These are phyloP conservation scores for Castanea crenata DNA, from an alignment of 306 rosid species.

Conservation along the genomic window DNA sequence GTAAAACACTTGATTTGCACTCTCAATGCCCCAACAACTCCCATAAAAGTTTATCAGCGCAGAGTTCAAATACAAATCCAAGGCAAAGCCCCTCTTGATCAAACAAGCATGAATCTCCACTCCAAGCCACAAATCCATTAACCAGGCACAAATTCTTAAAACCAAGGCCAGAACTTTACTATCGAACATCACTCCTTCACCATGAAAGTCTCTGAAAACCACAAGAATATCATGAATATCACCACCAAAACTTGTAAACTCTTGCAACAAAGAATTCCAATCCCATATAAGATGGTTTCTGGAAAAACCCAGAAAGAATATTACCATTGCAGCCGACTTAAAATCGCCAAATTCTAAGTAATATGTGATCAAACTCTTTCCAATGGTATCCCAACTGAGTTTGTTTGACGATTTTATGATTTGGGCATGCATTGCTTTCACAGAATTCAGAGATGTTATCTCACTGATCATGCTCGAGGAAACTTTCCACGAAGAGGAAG, in stretches of 20 bases:
- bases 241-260: slow-evolving; percentile 51
- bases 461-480: slow-evolving; percentile 25
- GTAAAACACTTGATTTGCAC: slow-evolving; percentile 46
- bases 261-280: slow-evolving; percentile 50
- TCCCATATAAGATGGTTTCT: slow-evolving; percentile 45
- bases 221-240: slow-evolving; percentile 38
- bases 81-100: slow-evolving; percentile 53
- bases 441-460: slow-evolving; percentile 44
- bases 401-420: slow-evolving; percentile 42
- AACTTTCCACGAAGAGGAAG: slow-evolving; percentile 24
- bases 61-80: slow-evolving; percentile 53
- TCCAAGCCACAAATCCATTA: slow-evolving; percentile 46
- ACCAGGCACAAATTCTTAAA: slow-evolving; percentile 47
- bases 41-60: slow-evolving; percentile 57
- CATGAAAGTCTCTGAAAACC: slow-evolving; percentile 41
- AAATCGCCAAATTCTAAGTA: slow-evolving; percentile 61
- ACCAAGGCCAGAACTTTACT: slow-evolving; percentile 43
- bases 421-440: slow-evolving; percentile 53
- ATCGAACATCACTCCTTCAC: slow-evolving; percentile 44
- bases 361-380: slow-evolving; percentile 34
- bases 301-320: slow-evolving; percentile 46
- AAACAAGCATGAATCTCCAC: slow-evolving; percentile 54
- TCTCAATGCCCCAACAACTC: slow-evolving; percentile 50
- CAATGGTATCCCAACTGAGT: slow-evolving; percentile 29
- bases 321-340: slow-evolving; percentile 44